Conservation (phyloP, 306 rosid species). For the Vigna mungo region DNA sequence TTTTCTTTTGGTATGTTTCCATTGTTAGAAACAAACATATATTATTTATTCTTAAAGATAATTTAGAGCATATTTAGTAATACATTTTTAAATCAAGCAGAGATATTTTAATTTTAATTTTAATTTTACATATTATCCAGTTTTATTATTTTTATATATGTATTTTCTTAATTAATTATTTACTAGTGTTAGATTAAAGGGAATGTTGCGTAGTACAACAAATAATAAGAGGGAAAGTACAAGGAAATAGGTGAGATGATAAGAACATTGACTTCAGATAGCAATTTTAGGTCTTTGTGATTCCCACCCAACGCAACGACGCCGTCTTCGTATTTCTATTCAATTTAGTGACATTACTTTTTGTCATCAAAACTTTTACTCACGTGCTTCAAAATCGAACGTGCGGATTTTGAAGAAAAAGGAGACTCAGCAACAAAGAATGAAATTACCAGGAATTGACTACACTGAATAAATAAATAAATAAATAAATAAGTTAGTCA, state of each 20-base stretch:
- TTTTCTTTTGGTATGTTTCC: too few relatives aligned
- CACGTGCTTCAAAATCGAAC: not conserved
- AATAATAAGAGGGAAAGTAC: conserved; percentile 33
- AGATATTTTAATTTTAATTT: too few relatives aligned
- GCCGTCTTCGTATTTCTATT: not conserved
- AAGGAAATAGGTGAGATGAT: conserved; percentile 40
- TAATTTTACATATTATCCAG: too few relatives aligned
- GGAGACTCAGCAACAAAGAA: not conserved
- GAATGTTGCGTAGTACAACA: too few relatives aligned
- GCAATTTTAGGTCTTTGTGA: not conserved
- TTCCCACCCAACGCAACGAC: not conserved
- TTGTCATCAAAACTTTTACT: not conserved
- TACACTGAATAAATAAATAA: not conserved
- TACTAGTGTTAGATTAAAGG: not conserved
- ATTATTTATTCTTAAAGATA: too few relatives aligned
- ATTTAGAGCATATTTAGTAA: too few relatives aligned
- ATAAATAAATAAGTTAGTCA: not conserved
- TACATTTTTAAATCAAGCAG: too few relatives aligned
- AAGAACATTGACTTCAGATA: conserved; percentile 13
- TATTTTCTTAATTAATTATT: too few relatives aligned
- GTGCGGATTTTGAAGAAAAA: not conserved
- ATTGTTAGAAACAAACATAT: too few relatives aligned
- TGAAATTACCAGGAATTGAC: conserved; percentile 8
- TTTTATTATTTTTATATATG: too few relatives aligned
- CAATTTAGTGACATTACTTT: not conserved